A percentile compares a stretch with the other conserved stretches of the same genome.
Evolutionary conservation across 1,139 yeast species (phyloP).

Genomic region (Debaryomycetaceae sp.): DNA sequence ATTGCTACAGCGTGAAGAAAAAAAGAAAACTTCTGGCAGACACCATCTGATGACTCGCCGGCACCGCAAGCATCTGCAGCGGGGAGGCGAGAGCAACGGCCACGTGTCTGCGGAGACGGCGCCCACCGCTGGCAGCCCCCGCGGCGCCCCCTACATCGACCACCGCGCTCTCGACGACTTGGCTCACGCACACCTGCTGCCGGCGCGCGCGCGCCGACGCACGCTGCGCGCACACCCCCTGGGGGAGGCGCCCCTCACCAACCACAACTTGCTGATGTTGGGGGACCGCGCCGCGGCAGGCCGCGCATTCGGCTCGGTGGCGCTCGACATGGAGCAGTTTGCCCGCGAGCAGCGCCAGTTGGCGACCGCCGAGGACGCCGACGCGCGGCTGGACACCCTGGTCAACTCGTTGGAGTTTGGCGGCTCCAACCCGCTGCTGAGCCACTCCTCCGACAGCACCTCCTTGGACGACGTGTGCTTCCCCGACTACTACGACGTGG

Average conservation of each 20-base stretch:
- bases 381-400: slow-evolving; percentile 13
- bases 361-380: slow-evolving; percentile 19
- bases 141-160: slow-evolving; percentile 31
- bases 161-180: slow-evolving; percentile 28
- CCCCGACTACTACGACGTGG: slow-evolving; percentile 47
- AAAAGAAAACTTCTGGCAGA: too few species aligned
- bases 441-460: slow-evolving; percentile 65
- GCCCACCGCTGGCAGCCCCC: too few species aligned
- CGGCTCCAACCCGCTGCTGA: slow-evolving; percentile 66
- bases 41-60: too few species aligned
- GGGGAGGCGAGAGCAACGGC: too few species aligned
- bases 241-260: slow-evolving; percentile 8
- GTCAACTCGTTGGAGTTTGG: slow-evolving; percentile 40
- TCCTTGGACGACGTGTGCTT: slow-evolving; percentile 88
- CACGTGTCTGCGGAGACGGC: too few species aligned
- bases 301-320: slow-evolving; percentile 20
- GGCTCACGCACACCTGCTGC: slow-evolving; percentile 28
- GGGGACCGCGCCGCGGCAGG: neutral
- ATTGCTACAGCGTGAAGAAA: too few species aligned
- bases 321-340: slow-evolving; percentile 38
- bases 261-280: slow-evolving; percentile 4
- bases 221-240: too few species aligned
- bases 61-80: too few species aligned
- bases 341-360: slow-evolving; percentile 32
- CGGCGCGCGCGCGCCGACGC: slow-evolving; percentile 30